phyloP scores from a whole-genome alignment of 2,329 filamentous ascomycete genomes.

The Fusarium xyrophilum region DNA sequence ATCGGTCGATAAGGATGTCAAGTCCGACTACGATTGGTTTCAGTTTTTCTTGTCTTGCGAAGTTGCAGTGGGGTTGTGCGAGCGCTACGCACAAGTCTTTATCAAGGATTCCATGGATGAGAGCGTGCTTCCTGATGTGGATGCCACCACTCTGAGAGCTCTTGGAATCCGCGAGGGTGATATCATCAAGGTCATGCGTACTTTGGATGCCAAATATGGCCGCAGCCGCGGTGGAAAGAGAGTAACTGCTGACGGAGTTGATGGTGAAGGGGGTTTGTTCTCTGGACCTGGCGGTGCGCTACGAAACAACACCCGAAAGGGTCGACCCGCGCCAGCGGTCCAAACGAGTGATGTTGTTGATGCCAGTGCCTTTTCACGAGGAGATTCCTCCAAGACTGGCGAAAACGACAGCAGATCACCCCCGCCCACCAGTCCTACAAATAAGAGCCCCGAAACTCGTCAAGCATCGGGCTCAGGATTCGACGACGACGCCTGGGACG shows the following conservation, averaged over 20 bases:
- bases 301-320: constrained; percentile 93
- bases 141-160: constrained; percentile 80
- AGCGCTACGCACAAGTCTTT: constrained; percentile 92
- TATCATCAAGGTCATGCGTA: constrained; percentile 93
- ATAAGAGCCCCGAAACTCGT: constrained; percentile 43
- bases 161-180: constrained; percentile 95
- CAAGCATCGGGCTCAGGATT: constrained; percentile 65
- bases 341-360: constrained; percentile 87
- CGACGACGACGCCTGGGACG: constrained; percentile 97
- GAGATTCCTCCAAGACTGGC: constrained; percentile 46
- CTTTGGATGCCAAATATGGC: constrained; percentile 79
- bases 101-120: constrained; percentile 94
- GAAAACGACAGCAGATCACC: constrained; percentile 36
- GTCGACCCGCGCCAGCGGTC: constrained; percentile 84
- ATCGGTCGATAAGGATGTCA: constrained; percentile 65
- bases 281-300: constrained; percentile 90
- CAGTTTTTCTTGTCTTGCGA: constrained; percentile 96
- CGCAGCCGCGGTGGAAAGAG: constrained; percentile 59
- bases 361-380: constrained; percentile 80
- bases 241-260: constrained; percentile 53
- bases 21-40: constrained; percentile 95
- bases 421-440: constrained; percentile 37
- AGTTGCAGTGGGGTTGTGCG: constrained; percentile 89
- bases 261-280: constrained; percentile 79
- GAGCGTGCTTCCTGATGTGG: constrained; percentile 88